phyloP scores from a whole-genome alignment of 2,329 filamentous ascomycete species.

The Chrysosphaeria jannelii region DNA sequence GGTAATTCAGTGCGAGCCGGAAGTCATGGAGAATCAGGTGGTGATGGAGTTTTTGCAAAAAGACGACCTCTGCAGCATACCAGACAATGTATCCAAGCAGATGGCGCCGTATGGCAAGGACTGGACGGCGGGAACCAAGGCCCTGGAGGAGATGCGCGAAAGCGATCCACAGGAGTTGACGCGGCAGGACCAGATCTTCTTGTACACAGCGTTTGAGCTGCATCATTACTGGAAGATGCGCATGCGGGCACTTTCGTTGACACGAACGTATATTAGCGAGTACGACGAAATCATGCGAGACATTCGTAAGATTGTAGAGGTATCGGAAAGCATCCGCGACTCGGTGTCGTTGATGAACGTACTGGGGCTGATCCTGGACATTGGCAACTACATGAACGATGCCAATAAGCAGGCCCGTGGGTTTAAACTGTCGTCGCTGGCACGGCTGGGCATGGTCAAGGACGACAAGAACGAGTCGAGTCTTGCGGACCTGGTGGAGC shows the following conservation, averaged over 20 bases:
- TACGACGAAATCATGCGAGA: constrained; percentile 78
- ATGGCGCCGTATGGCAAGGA: constrained; percentile 93
- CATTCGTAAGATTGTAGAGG: constrained; percentile 56
- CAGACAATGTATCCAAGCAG: constrained; percentile 67
- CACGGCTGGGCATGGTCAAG: constrained; percentile 86
- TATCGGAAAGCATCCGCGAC: constrained; percentile 70
- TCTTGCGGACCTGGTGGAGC: constrained; percentile 81
- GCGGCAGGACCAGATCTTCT: constrained; percentile 79
- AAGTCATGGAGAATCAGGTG: constrained; percentile 63
- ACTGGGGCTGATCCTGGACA: constrained; percentile 79
- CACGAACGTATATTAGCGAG: constrained; percentile 54
- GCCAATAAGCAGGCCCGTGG: constrained; percentile 92
- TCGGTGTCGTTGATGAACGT: constrained; percentile 91
- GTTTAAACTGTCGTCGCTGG: constrained; percentile 90
- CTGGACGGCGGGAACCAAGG: constrained; percentile 66
- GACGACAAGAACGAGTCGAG: constrained; percentile 97
- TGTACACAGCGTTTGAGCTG: constrained; percentile 76
- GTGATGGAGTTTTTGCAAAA: constrained; percentile 93
- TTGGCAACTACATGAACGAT: constrained; percentile 99
- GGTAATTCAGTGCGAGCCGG: constrained; percentile 83
- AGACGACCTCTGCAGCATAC: constrained; percentile 74
- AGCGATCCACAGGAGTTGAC: constrained; percentile 70
- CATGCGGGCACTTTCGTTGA: constrained; percentile 71
- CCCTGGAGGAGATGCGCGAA: constrained; percentile 46
- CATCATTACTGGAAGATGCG: constrained; percentile 97